Percentiles rank a stretch among this genome's conserved stretches.
Evolutionary conservation across 2,329 filamentous ascomycete species (phyloP).

Genomic region (Exserohilum rostratum): DNA sequence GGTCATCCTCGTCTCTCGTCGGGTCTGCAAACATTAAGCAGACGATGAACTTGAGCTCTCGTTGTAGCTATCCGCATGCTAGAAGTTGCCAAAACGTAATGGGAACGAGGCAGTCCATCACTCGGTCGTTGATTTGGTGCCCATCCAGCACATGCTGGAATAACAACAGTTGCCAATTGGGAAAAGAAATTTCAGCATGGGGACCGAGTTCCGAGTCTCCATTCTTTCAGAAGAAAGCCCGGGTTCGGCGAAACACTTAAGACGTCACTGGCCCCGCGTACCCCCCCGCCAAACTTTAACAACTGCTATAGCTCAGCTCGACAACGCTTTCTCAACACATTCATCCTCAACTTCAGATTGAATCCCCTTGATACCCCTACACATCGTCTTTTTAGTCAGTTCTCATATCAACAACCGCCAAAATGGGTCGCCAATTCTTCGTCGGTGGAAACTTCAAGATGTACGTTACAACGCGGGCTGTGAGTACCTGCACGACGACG

Average conservation of each 20-base stretch:
- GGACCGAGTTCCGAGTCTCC: constrained; percentile 21
- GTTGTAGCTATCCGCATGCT: neutral
- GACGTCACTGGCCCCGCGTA: constrained; percentile 30
- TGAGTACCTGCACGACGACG: constrained; percentile 21
- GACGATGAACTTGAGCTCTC: neutral
- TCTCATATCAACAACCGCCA: constrained; percentile 56
- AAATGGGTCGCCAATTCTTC: constrained; percentile 94
- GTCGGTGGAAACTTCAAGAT: constrained; percentile 99
- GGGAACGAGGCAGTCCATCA: too few species aligned
- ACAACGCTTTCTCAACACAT: constrained; percentile 24
- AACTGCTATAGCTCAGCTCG: constrained; percentile 36
- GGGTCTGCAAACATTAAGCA: neutral
- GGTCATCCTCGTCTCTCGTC: constrained; percentile 7
- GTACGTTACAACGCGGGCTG: constrained; percentile 56
- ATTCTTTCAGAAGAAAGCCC: constrained; percentile 39
- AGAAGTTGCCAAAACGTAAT: neutral
- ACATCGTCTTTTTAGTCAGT: constrained; percentile 10
- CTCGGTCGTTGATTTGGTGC: neutral
- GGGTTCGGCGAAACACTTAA: constrained; percentile 35
- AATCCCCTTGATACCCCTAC: constrained; percentile 12
- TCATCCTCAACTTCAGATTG: constrained; percentile 16
- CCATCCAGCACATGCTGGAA: neutral
- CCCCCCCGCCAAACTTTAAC: constrained; percentile 27
- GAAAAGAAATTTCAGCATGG: constrained; percentile 15
- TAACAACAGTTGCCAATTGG: constrained; percentile 7